A percentile compares a stretch with the other conserved stretches of the same genome.
Conservation (phyloP, 352 stramenopile genomes). For the Phytopythium mirpurense region DNA sequence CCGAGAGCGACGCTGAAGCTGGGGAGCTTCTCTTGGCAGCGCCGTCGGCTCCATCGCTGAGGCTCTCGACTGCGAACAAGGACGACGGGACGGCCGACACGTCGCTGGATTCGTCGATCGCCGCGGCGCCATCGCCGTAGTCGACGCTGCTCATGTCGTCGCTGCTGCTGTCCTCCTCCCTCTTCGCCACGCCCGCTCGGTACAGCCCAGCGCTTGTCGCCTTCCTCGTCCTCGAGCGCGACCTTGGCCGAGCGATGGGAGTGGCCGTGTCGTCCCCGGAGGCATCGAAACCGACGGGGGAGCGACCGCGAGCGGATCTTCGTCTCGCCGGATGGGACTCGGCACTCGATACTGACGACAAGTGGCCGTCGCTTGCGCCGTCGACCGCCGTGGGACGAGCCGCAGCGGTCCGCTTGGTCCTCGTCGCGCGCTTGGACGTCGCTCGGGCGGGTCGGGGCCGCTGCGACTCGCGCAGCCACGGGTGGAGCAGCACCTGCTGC, state of each 20-base stretch:
- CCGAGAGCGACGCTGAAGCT: not conserved
- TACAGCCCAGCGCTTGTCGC: not conserved
- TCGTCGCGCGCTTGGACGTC: not conserved
- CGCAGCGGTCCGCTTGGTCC: not conserved
- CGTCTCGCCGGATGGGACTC: not conserved
- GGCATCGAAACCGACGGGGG: not conserved
- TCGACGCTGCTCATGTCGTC: slow-evolving; percentile 1
- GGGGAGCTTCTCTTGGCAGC: not conserved
- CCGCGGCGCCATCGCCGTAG: not conserved
- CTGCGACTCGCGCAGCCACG: slow-evolving; percentile 35
- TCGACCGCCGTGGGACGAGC: not conserved
- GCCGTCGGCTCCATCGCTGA: not conserved
- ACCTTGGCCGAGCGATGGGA: not conserved
- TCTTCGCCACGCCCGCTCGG: not conserved
- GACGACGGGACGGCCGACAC: not conserved
- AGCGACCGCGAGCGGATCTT: not conserved
- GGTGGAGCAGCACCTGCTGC: slow-evolving; percentile 46
- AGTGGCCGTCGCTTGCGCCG: not conserved
- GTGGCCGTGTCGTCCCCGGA: not conserved
- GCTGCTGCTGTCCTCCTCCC: not conserved
- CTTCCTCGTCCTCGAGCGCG: not conserved
- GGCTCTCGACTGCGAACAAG: not conserved
- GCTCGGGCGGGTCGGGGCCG: not conserved
- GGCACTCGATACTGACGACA: not conserved
- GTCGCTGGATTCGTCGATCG: not conserved